Evolutionary conservation across 2,329 filamentous ascomycete genomes (phyloP).

Genomic region (Colletotrichum noveboracense): DNA sequence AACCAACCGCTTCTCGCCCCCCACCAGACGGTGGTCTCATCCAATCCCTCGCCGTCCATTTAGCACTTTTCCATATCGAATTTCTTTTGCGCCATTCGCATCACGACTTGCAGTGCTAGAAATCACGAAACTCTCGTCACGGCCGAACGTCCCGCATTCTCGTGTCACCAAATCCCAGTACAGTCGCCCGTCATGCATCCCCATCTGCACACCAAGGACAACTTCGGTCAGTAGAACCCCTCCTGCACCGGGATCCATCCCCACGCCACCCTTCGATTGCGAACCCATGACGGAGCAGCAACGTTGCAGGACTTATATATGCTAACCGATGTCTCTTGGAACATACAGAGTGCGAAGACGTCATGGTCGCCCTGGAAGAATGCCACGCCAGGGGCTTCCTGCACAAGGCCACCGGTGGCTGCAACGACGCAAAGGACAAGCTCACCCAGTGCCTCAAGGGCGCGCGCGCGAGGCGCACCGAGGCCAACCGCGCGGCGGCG

Average conservation of each 20-base stretch:
- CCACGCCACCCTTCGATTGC: not conserved
- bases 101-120: not conserved
- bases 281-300: not conserved
- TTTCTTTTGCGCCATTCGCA: not conserved
- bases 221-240: conserved; percentile 66
- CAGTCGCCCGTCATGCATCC: conserved; percentile 80
- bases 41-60: conserved; percentile 10
- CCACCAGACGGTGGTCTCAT: conserved; percentile 1
- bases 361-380: conserved; percentile 93
- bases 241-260: not conserved
- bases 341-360: conserved; percentile 82
- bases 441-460: conserved; percentile 85
- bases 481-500: conserved; percentile 73
- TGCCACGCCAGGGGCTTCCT: conserved; percentile 93
- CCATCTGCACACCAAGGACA: conserved; percentile 92
- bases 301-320: not conserved
- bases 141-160: not conserved
- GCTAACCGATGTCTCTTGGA: too few species aligned
- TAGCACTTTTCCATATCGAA: not conserved
- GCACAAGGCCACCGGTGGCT: conserved; percentile 89
- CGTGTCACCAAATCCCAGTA: not conserved
- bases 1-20: not conserved
- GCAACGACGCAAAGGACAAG: conserved; percentile 83
- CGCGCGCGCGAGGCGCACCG: conserved; percentile 80
- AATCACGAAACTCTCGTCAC: not conserved